Evolutionary conservation across 345 rosid species (phyloP).

Genomic region (Arabis hirsuta): DNA sequence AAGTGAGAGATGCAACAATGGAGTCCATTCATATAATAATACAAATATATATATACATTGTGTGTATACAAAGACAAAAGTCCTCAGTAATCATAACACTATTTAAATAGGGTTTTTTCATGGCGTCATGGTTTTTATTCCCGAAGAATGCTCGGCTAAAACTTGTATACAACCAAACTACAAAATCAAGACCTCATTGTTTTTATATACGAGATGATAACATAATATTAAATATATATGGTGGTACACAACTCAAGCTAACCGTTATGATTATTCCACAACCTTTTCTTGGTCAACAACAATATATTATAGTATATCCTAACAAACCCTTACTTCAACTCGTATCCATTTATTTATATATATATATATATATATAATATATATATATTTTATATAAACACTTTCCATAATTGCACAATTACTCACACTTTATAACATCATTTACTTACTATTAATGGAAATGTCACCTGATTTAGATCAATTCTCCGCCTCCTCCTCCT

Average conservation of each 20-base stretch:
- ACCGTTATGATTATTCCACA: conserved; percentile 78
- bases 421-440: conserved; percentile 31
- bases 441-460: conserved; percentile 32
- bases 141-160: conserved; percentile 67
- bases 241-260: conserved; percentile 60
- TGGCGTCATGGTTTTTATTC: conserved; percentile 54
- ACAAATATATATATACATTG: conserved; percentile 15
- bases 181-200: conserved; percentile 40
- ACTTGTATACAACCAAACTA: conserved; percentile 68
- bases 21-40: conserved; percentile 2
- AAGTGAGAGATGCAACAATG: not conserved
- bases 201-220: conserved; percentile 22
- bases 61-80: conserved; percentile 40
- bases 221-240: conserved; percentile 45
- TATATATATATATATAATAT: not conserved
- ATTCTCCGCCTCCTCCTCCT: conserved; percentile 31
- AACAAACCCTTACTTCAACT: conserved; percentile 51
- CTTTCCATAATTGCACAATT: conserved; percentile 38
- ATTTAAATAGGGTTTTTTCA: conserved; percentile 36
- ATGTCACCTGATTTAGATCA: conserved; percentile 43
- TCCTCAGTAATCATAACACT: conserved; percentile 43
- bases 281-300: conserved; percentile 63
- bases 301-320: conserved; percentile 48
- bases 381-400: conserved; percentile 25
- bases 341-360: conserved; percentile 23